phyloP scores from a whole-genome alignment of 164 flowering plant genomes.

The Piper longum region DNA sequence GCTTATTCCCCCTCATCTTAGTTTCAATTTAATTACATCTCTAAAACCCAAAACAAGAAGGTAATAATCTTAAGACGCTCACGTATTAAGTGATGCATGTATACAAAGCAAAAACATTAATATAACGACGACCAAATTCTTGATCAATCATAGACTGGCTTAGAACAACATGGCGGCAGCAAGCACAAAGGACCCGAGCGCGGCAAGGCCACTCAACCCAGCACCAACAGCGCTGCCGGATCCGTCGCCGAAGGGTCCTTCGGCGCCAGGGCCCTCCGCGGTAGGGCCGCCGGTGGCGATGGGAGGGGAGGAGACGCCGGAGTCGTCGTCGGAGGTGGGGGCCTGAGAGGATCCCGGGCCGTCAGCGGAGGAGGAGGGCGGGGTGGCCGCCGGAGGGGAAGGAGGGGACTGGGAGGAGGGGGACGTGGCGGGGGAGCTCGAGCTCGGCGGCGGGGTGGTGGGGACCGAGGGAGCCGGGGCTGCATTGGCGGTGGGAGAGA shows the following conservation, averaged over 20 bases:
- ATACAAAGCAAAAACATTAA: background rate
- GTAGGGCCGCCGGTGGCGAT: background rate
- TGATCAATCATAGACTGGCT: background rate
- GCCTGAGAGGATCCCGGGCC: background rate
- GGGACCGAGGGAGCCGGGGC: background rate
- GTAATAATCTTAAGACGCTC: background rate
- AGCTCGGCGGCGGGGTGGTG: background rate
- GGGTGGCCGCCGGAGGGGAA: background rate
- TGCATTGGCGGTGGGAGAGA: background rate
- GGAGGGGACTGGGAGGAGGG: slow-evolving; percentile 2
- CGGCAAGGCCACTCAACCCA: background rate
- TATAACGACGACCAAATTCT: too few species aligned
- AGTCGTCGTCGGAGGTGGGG: background rate
- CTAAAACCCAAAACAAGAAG: too few species aligned
- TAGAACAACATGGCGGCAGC: background rate
- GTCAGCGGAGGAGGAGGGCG: background rate
- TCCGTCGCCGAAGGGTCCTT: background rate
- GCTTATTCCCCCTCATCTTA: background rate
- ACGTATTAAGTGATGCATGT: background rate
- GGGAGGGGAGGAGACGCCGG: background rate
- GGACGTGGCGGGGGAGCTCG: background rate
- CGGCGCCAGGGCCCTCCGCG: background rate
- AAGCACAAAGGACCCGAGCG: background rate
- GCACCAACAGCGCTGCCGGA: background rate
- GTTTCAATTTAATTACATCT: too few species aligned